Evolutionary conservation across 2,329 filamentous ascomycete species (phyloP).

Genomic region (Botrytis sinoallii): DNA sequence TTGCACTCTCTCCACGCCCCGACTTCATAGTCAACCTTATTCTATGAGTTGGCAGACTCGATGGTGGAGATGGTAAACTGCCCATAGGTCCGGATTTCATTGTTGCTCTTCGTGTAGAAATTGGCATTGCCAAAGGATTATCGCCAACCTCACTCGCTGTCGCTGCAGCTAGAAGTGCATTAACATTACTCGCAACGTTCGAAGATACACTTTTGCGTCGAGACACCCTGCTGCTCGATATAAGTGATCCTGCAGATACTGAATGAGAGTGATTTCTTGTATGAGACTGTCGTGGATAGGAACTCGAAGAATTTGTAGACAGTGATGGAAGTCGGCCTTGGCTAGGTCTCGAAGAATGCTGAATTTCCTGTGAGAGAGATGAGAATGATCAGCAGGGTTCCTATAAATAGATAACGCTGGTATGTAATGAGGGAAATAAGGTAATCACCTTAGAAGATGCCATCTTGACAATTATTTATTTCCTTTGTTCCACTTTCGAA

Average conservation of each 20-base stretch:
- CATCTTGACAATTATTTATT: constrained; percentile 46
- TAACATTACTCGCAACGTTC: constrained; percentile 66
- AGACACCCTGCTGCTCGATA: constrained; percentile 79
- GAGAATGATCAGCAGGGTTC: constrained; percentile 33
- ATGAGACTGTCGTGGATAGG: constrained; percentile 47
- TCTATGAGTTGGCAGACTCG: constrained; percentile 60
- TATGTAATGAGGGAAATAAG: constrained; percentile 32
- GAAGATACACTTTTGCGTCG: constrained; percentile 91
- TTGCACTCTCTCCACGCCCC: constrained; percentile 57
- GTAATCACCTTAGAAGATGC: constrained; percentile 59
- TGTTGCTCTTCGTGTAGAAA: constrained; percentile 62
- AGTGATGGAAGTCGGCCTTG: constrained; percentile 59
- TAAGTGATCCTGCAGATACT: constrained; percentile 71
- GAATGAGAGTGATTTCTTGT: constrained; percentile 76
- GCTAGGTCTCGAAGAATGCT: constrained; percentile 63
- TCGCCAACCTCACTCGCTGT: constrained; percentile 64
- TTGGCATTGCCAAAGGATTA: constrained; percentile 55
- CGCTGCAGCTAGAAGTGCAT: constrained; percentile 70
- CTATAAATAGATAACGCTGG: constrained; percentile 34
- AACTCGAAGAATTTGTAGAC: constrained; percentile 54
- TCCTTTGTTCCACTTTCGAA: constrained; percentile 24
- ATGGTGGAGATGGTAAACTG: constrained; percentile 62
- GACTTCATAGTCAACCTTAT: constrained; percentile 49
- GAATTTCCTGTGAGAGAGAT: constrained; percentile 54
- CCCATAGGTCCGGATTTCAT: constrained; percentile 54